phyloP scores from a whole-genome alignment of 2,329 filamentous ascomycete genomes.

The Thelonectria olida region DNA sequence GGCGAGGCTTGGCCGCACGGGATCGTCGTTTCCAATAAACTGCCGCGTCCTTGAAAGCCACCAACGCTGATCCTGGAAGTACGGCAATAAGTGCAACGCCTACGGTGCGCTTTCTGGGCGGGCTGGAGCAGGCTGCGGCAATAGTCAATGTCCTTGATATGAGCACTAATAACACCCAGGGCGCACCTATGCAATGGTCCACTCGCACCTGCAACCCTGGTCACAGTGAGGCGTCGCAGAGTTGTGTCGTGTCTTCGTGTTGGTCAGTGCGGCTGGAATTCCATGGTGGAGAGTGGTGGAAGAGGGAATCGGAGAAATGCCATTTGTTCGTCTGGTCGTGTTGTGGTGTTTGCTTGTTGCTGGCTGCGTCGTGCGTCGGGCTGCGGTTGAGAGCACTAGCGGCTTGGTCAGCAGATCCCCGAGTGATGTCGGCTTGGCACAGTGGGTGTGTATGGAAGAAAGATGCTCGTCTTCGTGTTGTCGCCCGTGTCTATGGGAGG shows the following conservation, averaged over 20 bases:
- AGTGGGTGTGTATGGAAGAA: neutral
- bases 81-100: slow-evolving; percentile 6
- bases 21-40: slow-evolving; percentile 17
- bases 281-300: neutral
- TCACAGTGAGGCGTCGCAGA: slow-evolving; percentile 14
- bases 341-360: neutral
- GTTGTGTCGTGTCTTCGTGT: slow-evolving; percentile 16
- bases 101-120: neutral
- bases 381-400: neutral
- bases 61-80: slow-evolving; percentile 13
- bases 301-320: slow-evolving; percentile 8
- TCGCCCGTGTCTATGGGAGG: neutral
- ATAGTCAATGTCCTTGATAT: neutral
- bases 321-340: slow-evolving; percentile 9
- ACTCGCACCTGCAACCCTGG: slow-evolving; percentile 6
- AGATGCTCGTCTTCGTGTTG: neutral
- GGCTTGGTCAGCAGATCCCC: slow-evolving; percentile 19
- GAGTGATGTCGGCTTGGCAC: neutral
- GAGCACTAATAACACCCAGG: neutral
- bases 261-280: slow-evolving; percentile 18
- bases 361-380: neutral
- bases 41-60: neutral
- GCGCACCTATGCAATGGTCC: neutral
- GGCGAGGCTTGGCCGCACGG: slow-evolving; percentile 9
- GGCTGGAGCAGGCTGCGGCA: neutral